Conservation (phyloP, 2,329 filamentous ascomycete species). For the Aspergillus pseudonomiae region DNA sequence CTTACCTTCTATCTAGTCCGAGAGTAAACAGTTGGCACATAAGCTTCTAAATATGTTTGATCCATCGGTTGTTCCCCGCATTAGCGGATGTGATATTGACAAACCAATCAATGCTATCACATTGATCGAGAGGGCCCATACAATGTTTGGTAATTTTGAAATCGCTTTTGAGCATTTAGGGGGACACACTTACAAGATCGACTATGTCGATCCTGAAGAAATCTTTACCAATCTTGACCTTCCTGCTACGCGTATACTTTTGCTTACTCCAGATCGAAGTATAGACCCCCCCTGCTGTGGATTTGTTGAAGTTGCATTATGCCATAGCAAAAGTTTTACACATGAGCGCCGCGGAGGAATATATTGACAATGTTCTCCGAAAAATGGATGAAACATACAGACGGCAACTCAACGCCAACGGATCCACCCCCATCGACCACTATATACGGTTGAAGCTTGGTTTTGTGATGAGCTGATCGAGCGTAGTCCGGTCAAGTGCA, state of each 20-base stretch:
- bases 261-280: neutral
- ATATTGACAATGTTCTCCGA: neutral
- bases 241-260: neutral
- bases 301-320: neutral
- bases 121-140: too few relatives aligned
- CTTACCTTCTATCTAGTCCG: conserved; percentile 16
- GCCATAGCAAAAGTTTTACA: neutral
- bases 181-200: too few relatives aligned
- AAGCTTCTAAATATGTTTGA: conserved; percentile 50
- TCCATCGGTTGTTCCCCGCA: conserved; percentile 29
- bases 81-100: too few relatives aligned
- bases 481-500: neutral
- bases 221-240: neutral
- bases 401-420: conserved; percentile 3
- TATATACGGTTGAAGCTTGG: conserved; percentile 8
- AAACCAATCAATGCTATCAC: too few relatives aligned
- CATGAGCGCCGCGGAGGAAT: neutral
- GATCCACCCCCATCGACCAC: conserved; percentile 7
- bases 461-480: neutral
- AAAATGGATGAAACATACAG: conserved; percentile 1
- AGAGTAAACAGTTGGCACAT: conserved; percentile 37
- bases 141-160: neutral
- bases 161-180: too few relatives aligned
- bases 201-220: too few relatives aligned
- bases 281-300: neutral